Percentiles rank a stretch among this genome's conserved stretches.
Conservation (phyloP, 306 rosid genomes). For the Leucaena leucocephala region DNA sequence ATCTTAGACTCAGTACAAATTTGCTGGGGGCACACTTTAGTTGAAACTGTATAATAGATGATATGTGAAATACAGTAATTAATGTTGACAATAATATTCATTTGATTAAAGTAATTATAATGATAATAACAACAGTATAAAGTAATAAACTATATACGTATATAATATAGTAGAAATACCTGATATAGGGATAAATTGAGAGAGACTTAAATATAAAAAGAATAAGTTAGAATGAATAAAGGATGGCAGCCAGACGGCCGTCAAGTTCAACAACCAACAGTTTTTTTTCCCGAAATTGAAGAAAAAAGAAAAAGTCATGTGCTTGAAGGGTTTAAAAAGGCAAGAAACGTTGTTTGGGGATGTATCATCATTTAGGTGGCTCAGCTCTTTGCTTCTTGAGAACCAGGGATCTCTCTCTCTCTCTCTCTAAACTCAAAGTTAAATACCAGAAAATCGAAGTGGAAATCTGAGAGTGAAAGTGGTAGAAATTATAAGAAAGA, state of each 20-base stretch:
- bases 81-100: not conserved
- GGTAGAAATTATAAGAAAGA: conserved; percentile 6
- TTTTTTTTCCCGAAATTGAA: conserved; percentile 25
- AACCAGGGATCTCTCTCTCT: not conserved
- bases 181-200: not conserved
- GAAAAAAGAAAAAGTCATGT: not conserved
- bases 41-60: not conserved
- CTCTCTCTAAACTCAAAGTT: not conserved
- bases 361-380: not conserved
- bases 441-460: too few species aligned
- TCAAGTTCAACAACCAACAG: not conserved
- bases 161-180: not conserved
- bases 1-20: not conserved
- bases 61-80: not conserved
- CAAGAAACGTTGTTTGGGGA: not conserved
- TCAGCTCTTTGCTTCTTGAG: conserved; percentile 31
- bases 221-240: not conserved
- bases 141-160: not conserved
- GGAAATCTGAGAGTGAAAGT: not conserved
- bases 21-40: not conserved
- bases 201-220: not conserved
- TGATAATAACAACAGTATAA: conserved; percentile 1
- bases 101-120: not conserved
- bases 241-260: conserved; percentile 33
- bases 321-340: conserved; percentile 38